Base-by-base conservation (phyloP, 148 eudicot genomes). In the Arctostaphylos glauca region DNA sequence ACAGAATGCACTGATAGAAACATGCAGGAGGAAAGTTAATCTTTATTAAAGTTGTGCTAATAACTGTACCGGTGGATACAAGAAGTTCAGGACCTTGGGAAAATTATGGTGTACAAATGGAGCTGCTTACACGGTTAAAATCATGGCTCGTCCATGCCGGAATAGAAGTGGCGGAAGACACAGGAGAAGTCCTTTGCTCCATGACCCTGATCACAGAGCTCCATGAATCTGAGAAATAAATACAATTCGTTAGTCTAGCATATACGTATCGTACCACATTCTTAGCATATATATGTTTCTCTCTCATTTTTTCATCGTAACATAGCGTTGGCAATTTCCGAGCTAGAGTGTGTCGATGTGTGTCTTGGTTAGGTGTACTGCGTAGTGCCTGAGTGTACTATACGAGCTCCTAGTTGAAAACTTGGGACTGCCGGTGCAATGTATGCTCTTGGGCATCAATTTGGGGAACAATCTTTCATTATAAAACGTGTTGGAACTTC, bases 151-250 rank as follows among this genome's bases (percentile, higher is more conserved):
- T 92, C 97, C 85, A 83, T 91, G 55, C 98, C 98, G 23, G 81
- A 87, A 82, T 92, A 95, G 84, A 85, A 93, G 80, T 93, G 88
- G 64, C 95, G 95, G 76, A 91, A 95, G 82, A 93, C 90, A 66
- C 93, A 90, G 4, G 97, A 91, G 86, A 95, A 95, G 82, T 95
- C 98, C 78, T 93, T 86, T 16, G 85, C 60, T 74, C 82, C 92
- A 68, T 89, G 88, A 46, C 94, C 95, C 60, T 86, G 89, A 64
- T 91, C 79, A 84, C 97, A 93, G 55, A 95, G 86, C 77, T 90
- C 90, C 79, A 86, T 84, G 83, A 81, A 95, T 89, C 98, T 95
- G 82, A 56, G 5, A 23, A 48, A 58, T 14, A 71, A 46, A 54
- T 31, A 55, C 55, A 48, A 21, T 66, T 82, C 47, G 82, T 78